Base-by-base conservation (phyloP, 2,329 filamentous ascomycete genomes). In the Dothiorella sarmentorum region DNA sequence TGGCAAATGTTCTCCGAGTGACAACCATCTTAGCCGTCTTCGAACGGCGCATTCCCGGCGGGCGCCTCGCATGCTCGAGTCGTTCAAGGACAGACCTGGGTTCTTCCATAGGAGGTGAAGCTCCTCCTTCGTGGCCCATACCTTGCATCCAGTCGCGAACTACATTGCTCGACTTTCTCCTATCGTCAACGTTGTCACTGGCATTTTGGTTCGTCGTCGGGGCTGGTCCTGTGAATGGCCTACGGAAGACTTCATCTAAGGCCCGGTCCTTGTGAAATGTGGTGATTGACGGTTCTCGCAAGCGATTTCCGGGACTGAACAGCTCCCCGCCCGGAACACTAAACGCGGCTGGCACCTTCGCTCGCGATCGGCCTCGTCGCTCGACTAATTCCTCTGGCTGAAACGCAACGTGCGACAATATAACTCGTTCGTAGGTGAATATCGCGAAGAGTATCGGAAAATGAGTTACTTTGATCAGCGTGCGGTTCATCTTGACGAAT, bases 121-220 rank as follows among this genome's bases (percentile, higher is more conserved):
- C 77, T 6, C 78, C 79, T 31, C 78, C 80, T 38, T 82, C 80
- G 70, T 79, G 71, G 18, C 80, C 82, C 67, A 85, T 81, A 18
- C 74, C 76, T 61, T 91, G 89, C 89, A 97, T 96, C 92, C 92
- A 97, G 64, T 89, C 87, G 26, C 88, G 86, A 53, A 97, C 91
- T 0, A 90, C 89, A 60, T 87, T 91, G 63, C 88, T 88, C 1
- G 88, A 90, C 69, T 91, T 88, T 35, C 84, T 83, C 61, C 86
- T 82, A 64, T 90, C 86, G 26, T 66, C 60, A 9, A 70, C 69
- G 62, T 73, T 71, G 7, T 69, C 69, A 9, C 64, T 27, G 4
- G 35, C 35, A 35, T 31, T 22, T 7, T 58, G 44, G 15, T 45
- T 44, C 13, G 24, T 18, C 24, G 38, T 27, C 7, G 66, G 62